Evolutionary conservation across 306 rosid species (phyloP), one percentile per base, ranked within the genome.

Genomic region (Cicer chorassanicum): DNA sequence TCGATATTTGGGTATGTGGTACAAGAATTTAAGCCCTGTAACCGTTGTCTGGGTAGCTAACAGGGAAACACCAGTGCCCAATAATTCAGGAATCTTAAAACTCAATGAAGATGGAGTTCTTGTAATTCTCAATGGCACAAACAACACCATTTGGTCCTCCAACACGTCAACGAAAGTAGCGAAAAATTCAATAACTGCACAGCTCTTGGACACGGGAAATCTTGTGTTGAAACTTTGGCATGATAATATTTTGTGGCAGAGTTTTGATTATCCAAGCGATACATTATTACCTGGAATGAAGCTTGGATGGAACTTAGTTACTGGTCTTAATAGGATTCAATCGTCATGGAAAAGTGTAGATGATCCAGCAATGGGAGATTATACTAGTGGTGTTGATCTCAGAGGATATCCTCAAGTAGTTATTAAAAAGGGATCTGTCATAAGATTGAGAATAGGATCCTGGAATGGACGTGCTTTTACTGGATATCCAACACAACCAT

Each of bases 191-290:
- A 49, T n/a, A 6, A n/a, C 14, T 59, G 73, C 57, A 13, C 80
- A 78, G 42, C 77, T 82, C 1, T 44, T 82, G 13, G 77, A 82
- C n/a, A 12, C 80, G 3, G 83, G 86, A 73, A 82, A 82, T 19
- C 60, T 82, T 38, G 77, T 82, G 2, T 40, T 78, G 77, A 82
- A 41, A 34, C 9, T 0, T 8, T 38, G 1, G 12, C 45, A 15
- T 2, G 18, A 57, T 1, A 16, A 8, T 6, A 18, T 71, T 42
- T 14, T 81, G 38, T 81, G 85, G 85, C 78, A 65, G 66, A 71
- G 82, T 40, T 81, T 76, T 56, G 78, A 81, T 16, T 34, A 76
- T 60, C 85, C 82, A 0, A 7, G 78, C 40, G 74, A 81, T n/a
- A 65, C 74, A 12, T 3, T 61, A 19, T 45, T 77, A 7, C 45